Evolutionary conservation across 2,329 filamentous ascomycete genomes (phyloP).

Genomic region (Colletotrichum lupini): DNA sequence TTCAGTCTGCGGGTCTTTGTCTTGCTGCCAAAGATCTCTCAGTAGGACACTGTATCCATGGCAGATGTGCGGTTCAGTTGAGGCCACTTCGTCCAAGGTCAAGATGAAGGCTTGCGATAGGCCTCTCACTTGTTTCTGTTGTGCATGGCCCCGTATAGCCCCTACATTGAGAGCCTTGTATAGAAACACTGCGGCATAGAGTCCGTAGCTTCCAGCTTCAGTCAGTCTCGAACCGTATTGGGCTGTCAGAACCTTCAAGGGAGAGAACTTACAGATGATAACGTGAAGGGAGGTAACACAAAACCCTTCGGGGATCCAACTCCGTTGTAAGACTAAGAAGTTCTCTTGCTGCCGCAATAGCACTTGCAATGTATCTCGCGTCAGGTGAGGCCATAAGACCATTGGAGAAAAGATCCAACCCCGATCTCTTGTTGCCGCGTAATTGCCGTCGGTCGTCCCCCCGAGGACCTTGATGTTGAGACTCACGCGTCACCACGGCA

Average conservation of each 20-base stretch:
- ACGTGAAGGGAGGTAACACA: background rate
- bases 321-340: background rate
- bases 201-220: background rate
- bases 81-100: background rate
- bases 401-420: background rate
- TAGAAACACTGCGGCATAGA: background rate
- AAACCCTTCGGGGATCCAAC: background rate
- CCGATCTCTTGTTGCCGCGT: background rate
- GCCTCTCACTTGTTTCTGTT: background rate
- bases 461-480: background rate
- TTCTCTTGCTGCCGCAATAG: background rate
- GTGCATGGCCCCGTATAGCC: background rate
- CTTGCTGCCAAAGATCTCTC: background rate
- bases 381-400: background rate
- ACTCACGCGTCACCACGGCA: background rate
- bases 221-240: background rate
- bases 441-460: accelerated
- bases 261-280: background rate
- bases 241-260: background rate
- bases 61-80: background rate
- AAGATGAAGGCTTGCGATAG: background rate
- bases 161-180: background rate
- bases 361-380: background rate
- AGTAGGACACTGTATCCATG: background rate
- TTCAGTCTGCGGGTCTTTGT: background rate